These are phyloP conservation scores for Entamoeba histolytica DNA, from an alignment of 208 protist genomes.

Conservation along the genomic window DNA sequence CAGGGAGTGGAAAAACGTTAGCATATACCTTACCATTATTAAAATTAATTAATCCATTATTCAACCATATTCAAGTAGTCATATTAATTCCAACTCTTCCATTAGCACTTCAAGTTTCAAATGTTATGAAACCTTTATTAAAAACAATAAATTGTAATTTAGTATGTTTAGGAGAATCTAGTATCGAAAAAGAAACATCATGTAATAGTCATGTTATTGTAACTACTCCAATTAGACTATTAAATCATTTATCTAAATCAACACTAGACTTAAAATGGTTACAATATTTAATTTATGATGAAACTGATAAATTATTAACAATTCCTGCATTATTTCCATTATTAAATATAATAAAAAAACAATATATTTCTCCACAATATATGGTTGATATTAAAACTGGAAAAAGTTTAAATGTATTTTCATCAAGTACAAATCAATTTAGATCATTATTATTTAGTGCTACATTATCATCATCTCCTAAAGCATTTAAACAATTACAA, in stretches of 20 bases:
- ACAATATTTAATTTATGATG: background rate
- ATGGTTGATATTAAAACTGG: background rate
- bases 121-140: background rate
- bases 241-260: slow-evolving; percentile 43
- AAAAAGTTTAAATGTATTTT: background rate
- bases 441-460: background rate
- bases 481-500: background rate
- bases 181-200: background rate
- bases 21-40: slow-evolving; percentile 10
- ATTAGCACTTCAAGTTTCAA: background rate
- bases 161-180: background rate
- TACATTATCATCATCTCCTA: background rate
- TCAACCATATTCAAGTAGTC: background rate
- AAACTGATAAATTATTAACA: background rate
- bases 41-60: background rate
- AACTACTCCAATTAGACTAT: slow-evolving; percentile 71
- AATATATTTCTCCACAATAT: background rate
- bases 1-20: slow-evolving; percentile 13
- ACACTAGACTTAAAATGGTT: background rate
- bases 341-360: background rate
- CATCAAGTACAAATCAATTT: background rate
- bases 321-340: background rate
- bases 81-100: background rate
- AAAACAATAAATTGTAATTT: background rate
- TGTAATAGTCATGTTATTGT: slow-evolving; percentile 44